These are phyloP conservation scores for Trametes sp. DNA, from an alignment of 1,284 basidiomycete genomes.

Conservation along the genomic window DNA sequence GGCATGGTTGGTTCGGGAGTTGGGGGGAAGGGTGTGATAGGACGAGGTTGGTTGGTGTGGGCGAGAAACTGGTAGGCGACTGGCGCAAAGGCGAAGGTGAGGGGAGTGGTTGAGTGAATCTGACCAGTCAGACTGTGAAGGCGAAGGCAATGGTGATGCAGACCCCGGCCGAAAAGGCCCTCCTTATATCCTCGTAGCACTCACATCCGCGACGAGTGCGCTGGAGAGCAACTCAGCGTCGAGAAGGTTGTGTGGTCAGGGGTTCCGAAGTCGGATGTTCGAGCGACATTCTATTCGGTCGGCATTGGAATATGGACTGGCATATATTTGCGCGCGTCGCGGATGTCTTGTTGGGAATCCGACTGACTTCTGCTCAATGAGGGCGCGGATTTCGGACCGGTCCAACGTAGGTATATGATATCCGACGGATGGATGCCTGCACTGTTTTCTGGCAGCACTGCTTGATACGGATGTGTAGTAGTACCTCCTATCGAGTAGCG, in stretches of 20 bases:
- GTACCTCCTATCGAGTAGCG: too few relatives aligned
- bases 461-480: too few relatives aligned
- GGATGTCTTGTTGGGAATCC: background rate
- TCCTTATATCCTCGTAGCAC: slow-evolving; percentile 3
- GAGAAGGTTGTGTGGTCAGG: background rate
- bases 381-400: background rate
- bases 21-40: background rate
- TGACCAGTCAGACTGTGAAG: slow-evolving; percentile 18
- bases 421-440: background rate
- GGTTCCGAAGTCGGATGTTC: background rate
- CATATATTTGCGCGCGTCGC: background rate
- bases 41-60: background rate
- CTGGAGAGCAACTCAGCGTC: background rate
- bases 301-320: background rate
- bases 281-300: background rate
- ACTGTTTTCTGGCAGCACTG: too few relatives aligned
- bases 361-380: background rate
- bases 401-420: background rate
- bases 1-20: slow-evolving; percentile 18
- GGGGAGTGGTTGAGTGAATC: background rate
- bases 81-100: background rate
- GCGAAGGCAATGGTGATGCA: background rate
- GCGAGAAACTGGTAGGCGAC: background rate
- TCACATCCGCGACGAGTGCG: background rate
- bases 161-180: background rate